Base-by-base conservation (phyloP, 345 rosid species). In the Noccaea caerulescens region DNA sequence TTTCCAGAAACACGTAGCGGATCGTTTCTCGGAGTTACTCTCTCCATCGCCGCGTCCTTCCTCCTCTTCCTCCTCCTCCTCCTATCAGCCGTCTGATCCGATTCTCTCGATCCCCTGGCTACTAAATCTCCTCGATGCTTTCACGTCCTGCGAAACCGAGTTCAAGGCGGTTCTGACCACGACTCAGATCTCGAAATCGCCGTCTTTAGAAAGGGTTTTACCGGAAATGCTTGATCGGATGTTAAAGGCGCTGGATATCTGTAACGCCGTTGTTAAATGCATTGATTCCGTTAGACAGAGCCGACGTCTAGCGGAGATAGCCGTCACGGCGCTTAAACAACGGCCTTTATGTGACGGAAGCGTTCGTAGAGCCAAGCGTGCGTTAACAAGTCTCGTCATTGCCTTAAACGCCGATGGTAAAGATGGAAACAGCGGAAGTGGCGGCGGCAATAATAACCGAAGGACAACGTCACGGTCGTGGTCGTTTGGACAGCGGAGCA, bases 111-210 rank as follows among this genome's bases (percentile, higher is more conserved):
- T 94, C 58, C 59, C 89, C 0, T 94, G 99, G 98, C 78, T 89
- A 6, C 80, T 86, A 10, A 88, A 81, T 57, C 88, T 94, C 68
- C 94, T 94, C 27, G 87, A 91, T 51, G 88, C 77, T 30, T 88
- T 88, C 70, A 75, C 88, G 72, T 94, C 96, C 76, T 94, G 97
- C 39, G 97, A 94, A 44, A 90, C 96, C 0, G 98, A 94, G 76
- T 94, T 92, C 80, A 90, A 94, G 73, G 89, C 93, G 12, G 61
- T 86, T 25, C 63, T 89, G 4, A 45, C 84, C 71, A 80, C 81
- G 84, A 84, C 84, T 18, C 89, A 82, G 63, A 69, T 91, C 75
- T 45, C 84, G 23, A 91, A 87, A 69, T 87, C 98, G 1, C 95
- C 98, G 8, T 87, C 92, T 3, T 77, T 91, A 33, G 95, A 89